Evolutionary conservation across 139 green algal genomes (phyloP).

Genomic region (Ettlia oleoabundans): DNA sequence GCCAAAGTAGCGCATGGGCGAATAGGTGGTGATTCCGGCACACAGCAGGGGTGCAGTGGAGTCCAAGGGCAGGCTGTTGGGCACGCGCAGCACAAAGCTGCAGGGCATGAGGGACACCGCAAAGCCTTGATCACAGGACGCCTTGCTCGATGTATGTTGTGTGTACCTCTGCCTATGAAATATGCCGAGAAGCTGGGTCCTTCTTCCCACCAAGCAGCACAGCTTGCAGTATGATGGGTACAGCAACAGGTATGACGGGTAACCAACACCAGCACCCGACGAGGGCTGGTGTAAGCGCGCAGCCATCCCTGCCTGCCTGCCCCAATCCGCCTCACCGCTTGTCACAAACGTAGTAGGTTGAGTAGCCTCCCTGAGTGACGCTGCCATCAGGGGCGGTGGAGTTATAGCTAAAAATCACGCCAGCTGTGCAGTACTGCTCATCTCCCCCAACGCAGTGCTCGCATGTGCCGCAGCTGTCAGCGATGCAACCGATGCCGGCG

Average conservation of each 20-base stretch:
- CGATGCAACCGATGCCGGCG: conserved; percentile 80
- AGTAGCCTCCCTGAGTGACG: conserved; percentile 81
- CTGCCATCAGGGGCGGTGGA: conserved; percentile 53
- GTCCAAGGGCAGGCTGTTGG: conserved; percentile 67
- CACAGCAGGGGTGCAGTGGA: conserved; percentile 81
- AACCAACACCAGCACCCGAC: background rate
- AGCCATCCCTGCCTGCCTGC: background rate
- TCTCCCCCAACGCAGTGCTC: conserved; percentile 34
- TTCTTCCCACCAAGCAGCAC: background rate
- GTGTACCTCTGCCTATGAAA: no score
- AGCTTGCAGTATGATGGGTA: background rate
- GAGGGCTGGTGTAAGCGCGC: background rate
- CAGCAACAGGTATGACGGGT: no score
- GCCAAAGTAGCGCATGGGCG: conserved; percentile 72
- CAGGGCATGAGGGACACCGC: background rate
- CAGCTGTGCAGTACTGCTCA: conserved; percentile 61
- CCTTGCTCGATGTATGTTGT: no score
- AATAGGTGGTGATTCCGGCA: conserved; percentile 78
- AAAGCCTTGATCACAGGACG: no score
- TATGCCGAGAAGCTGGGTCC: no score
- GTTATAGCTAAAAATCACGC: conserved; percentile 79
- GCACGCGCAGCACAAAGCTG: conserved; percentile 61
- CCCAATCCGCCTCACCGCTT: conserved; percentile 43
- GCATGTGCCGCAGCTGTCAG: conserved; percentile 73
- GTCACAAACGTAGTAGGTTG: conserved; percentile 61